A percentile compares a stretch with the other conserved stretches of the same genome.
phyloP scores from a whole-genome alignment of 768 basidiomycete species.

The Tulasnella sp. region DNA sequence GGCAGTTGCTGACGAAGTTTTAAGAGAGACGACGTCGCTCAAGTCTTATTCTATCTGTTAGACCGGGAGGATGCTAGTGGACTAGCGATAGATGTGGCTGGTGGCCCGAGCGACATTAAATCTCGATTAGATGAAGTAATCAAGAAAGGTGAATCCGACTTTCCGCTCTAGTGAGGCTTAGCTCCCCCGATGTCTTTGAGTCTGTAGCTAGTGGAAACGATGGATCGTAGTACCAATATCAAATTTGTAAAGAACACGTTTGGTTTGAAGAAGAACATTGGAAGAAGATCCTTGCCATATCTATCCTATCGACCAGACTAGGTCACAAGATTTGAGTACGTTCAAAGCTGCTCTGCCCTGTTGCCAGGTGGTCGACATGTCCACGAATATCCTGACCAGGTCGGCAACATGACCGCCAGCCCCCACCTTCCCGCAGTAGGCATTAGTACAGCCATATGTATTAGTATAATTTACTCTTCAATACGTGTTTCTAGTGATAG shows the following conservation, averaged over 20 bases:
- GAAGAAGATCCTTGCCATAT: no score
- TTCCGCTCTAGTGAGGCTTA: conserved; percentile 9
- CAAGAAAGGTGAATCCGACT: conserved; percentile 55
- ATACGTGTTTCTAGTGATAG: no score
- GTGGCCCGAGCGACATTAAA: conserved; percentile 54
- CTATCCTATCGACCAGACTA: no score
- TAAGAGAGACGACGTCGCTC: conserved; percentile 64
- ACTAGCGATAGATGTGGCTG: conserved; percentile 62
- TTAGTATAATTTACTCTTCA: no score
- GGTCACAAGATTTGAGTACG: no score
- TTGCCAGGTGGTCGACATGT: no score
- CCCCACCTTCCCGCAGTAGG: no score
- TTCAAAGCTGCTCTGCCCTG: no score
- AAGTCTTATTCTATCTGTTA: conserved; percentile 52
- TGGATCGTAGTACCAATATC: background rate
- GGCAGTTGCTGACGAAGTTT: background rate
- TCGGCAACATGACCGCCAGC: no score
- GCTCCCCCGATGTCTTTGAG: background rate
- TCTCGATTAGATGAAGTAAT: conserved; percentile 56
- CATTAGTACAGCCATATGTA: no score
- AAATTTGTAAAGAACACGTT: background rate
- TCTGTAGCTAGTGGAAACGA: background rate
- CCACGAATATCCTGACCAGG: no score
- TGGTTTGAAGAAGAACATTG: no score
- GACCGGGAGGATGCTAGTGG: conserved; percentile 59